Base-by-base conservation (phyloP, 2,329 filamentous ascomycete genomes). In the Aspergillus sclerotialis region DNA sequence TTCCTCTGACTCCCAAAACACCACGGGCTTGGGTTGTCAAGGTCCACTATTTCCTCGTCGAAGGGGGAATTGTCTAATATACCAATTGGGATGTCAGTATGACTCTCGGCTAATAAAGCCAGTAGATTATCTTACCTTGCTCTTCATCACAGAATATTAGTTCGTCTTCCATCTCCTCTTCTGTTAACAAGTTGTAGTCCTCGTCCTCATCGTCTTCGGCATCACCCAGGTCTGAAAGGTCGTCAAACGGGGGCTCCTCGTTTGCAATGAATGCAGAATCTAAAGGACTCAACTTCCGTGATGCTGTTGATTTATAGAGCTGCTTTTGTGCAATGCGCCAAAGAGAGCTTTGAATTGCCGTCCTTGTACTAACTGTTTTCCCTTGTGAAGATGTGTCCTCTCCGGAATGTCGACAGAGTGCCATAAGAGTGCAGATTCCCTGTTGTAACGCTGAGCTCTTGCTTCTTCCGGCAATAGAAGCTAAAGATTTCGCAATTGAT, bases 401-500 rank as follows among this genome's bases (percentile, higher is more conserved):
- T 8, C 19, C n/a, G 15, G 24, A 6, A 7, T 24, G n/a, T 9
- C 19, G 6, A 28, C 30, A 15, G 15, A 36, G 14, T 12, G 16
- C 24, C 9, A 42, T 32, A 5, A 50, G 33, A 3, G 14, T 17
- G 7, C 33, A 29, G 4, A 49, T 1, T 28, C 45, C 52, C 12
- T 39, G 28, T 30, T 39, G 42, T 2, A 50, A 28, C 1, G 7
- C 18, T n/a, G 33, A 21, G 7, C 48, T 45, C 1, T 37, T 30
- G n/a, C 46, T 46, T 11, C 35, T 41, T 10, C 48, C 43, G 9
- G 65, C 26, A 29, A 64, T 49, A 2, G 49, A 53, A 4, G 45
- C 38, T 16, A 65, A 40, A 5, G 60, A 55, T 39, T 58, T 63
- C 1, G 53, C 45, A 11, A 64, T 49, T 4, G 53, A 49, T 2